Percentiles rank a stretch among this genome's conserved stretches.
These are phyloP conservation scores for Solanum bukasovii DNA, from an alignment of 257 asterid species.

Conservation along the genomic window DNA sequence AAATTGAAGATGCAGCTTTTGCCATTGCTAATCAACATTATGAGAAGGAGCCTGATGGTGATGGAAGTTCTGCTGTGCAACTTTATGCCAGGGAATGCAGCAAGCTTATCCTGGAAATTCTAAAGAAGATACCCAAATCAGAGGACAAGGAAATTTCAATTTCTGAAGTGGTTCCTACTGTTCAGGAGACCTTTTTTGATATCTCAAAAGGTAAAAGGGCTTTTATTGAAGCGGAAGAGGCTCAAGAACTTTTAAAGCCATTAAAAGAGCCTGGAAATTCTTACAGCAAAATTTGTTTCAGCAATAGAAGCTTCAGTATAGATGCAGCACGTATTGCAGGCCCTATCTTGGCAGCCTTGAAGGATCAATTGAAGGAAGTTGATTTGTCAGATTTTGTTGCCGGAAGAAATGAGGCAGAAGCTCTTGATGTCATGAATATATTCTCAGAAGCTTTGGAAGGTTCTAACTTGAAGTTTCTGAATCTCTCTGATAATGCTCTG, in stretches of 20 bases:
- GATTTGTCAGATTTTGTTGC: conserved; percentile 95
- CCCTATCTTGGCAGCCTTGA: conserved; percentile 63
- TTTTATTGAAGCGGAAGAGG: conserved; percentile 77
- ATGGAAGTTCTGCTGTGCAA: conserved; percentile 93
- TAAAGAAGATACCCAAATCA: conserved; percentile 34
- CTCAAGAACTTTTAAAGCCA: conserved; percentile 62
- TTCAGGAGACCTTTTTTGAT: conserved; percentile 44
- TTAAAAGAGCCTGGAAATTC: conserved; percentile 59
- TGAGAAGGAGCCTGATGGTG: conserved; percentile 86
- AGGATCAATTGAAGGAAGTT: conserved; percentile 78
- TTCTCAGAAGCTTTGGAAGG: conserved; percentile 88
- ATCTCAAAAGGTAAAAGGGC: conserved; percentile 82
- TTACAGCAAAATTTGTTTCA: conserved; percentile 70
- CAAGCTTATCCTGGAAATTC: conserved; percentile 65
- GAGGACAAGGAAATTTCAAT: conserved; percentile 27
- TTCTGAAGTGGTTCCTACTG: conserved; percentile 21
- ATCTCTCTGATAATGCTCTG: conserved; percentile 86
- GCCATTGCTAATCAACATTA: conserved; percentile 47
- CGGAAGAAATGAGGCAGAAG: conserved; percentile 88
- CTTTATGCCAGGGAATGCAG: conserved; percentile 92
- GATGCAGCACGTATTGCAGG: conserved; percentile 77
- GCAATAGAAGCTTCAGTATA: conserved; percentile 86
- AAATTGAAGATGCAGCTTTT: conserved; percentile 72
- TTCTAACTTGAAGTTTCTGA: conserved; percentile 59
- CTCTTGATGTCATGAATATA: conserved; percentile 89